Base-by-base conservation (phyloP, 345 rosid genomes). In the Gossypium mustelinum region DNA sequence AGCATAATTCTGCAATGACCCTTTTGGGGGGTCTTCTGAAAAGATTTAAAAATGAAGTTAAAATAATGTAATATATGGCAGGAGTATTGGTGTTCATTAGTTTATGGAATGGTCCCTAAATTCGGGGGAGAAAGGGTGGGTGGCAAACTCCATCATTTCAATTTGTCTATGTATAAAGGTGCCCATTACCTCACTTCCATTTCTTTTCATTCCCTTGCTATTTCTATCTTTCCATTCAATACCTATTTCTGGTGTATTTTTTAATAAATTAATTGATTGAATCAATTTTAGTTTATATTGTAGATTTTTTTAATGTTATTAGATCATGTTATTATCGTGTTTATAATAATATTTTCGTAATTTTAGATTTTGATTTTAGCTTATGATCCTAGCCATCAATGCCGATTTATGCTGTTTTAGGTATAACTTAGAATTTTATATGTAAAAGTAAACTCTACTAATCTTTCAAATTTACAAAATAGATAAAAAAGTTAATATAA, bases 91-190 rank as follows among this genome's bases (percentile, higher is more conserved):
- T 39, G 68, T 71, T 24, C 18, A 69, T 64, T 73, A 62, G 55
- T 76, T 67, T 64, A 73, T 72, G 83, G 84, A 77, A 74, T 72
- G 85, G 85, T 78, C 77, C 85, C 87, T 47, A 27, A 77, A 50
- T 72, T 74, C 57, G 79, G 73, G 80, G 59, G 76, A 55, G 74
- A 80, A 1, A 43, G 47, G 69, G 78, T 70, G 83, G 79, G 56
- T 81, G 84, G 87, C 81, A 75, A 79, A 75, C 68, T 67, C 65
- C 84, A 91, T 91, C 91, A 88, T 89, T 85, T 88, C 85, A 51
- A 84, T 83, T 81, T 88, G 83, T 88, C 89, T 79, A 81, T 69
- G 85, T 70, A 82, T 70, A 76, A 78, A 76, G 87, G 79, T 81
- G 76, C 81, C 76, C 85, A 82, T 82, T 73, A 80, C 77, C 68